A percentile compares a stretch with the other conserved stretches of the same genome.
Evolutionary conservation across 306 rosid genomes (phyloP).

Genomic region (Cucumis hystrix): DNA sequence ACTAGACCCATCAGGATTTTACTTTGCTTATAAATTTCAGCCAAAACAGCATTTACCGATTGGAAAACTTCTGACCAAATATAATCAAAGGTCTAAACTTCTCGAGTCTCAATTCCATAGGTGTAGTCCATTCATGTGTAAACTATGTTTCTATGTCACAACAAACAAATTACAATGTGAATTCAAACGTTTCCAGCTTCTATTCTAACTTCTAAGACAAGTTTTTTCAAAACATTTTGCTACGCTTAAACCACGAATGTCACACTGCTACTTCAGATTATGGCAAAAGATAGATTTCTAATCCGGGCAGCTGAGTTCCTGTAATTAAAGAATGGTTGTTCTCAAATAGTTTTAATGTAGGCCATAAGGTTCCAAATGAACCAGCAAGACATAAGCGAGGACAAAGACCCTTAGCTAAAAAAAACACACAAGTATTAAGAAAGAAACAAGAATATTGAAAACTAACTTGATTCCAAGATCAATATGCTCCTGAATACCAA

Average conservation of each 20-base stretch:
- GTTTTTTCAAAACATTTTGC: not conserved
- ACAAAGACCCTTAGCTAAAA: not conserved
- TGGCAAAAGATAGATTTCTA: not conserved
- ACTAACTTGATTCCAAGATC: slow-evolving; percentile 36
- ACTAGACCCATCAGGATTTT: not conserved
- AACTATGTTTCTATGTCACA: not conserved
- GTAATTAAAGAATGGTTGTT: not conserved
- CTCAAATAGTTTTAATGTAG: not conserved
- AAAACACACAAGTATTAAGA: not conserved
- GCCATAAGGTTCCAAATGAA: not conserved
- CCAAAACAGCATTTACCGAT: not conserved
- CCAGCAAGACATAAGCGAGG: not conserved
- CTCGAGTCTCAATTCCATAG: not conserved
- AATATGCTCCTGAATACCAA: slow-evolving; percentile 36
- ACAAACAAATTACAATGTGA: not conserved
- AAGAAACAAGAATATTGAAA: not conserved
- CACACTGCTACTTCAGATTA: not conserved
- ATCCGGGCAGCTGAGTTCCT: not conserved
- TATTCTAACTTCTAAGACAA: not conserved
- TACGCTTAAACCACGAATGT: not conserved
- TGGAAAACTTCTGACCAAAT: not conserved
- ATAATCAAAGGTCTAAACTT: not conserved
- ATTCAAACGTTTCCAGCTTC: not conserved
- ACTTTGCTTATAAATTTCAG: not conserved
- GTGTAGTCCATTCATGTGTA: not conserved